phyloP scores from a whole-genome alignment of 345 rosid species.

The Triadica sebifera region DNA sequence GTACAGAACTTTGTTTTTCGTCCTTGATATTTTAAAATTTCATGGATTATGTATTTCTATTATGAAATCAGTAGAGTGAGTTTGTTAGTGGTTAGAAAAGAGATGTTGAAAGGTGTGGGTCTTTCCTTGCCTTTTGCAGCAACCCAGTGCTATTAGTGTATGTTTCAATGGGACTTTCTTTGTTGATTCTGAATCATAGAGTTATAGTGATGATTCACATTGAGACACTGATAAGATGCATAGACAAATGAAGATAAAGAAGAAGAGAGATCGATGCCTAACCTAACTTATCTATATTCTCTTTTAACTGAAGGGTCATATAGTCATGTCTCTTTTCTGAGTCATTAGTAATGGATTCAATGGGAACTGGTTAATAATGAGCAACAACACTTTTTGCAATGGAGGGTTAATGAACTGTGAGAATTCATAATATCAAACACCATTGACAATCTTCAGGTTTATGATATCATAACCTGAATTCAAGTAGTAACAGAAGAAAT shows the following conservation, averaged over 20 bases:
- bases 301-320: background rate
- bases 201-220: background rate
- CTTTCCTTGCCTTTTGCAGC: background rate
- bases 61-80: background rate
- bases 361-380: background rate
- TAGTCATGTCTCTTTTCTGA: background rate
- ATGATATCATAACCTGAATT: background rate
- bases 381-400: background rate
- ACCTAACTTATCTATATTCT: background rate
- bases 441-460: background rate
- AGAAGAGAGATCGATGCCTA: background rate
- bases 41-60: background rate
- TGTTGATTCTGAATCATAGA: background rate
- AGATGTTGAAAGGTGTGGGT: background rate
- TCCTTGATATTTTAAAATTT: background rate
- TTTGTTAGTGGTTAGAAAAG: background rate
- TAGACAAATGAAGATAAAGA: background rate
- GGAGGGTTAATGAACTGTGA: background rate
- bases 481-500: background rate
- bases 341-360: background rate
- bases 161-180: background rate
- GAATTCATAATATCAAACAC: background rate
- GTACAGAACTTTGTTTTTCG: background rate
- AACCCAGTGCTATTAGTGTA: background rate
- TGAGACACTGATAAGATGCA: background rate